Base-by-base conservation (phyloP, 305 asterid species). In the Rubia peregrina region DNA sequence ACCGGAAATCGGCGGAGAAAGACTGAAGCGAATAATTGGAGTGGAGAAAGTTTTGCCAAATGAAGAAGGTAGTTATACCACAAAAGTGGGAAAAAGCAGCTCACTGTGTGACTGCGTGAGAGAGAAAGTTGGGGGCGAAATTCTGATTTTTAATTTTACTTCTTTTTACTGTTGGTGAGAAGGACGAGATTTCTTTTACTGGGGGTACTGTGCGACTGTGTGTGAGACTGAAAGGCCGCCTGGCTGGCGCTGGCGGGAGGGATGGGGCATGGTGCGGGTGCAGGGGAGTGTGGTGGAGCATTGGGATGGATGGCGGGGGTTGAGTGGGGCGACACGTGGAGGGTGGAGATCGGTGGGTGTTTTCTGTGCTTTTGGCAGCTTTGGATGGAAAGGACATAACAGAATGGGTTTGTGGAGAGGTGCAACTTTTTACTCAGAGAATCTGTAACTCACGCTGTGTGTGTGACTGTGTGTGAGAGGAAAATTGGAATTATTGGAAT, bases 41-140 rank as follows among this genome's bases (percentile, higher is more conserved):
- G 56, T 60, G 64, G 43, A 61, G 43, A 61, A 38, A 17, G 10
- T 65, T 74, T 74, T 74, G 68, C 74, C 65, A 68, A 68, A 68
- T 74, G 77, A 38, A 68, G 73, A 74, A 68, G 49, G 74, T 42
- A 61, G 60, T 56, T 30, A 62, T 55, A 69, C 7, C 26, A 71
- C 0, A 16, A 4, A 74, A 30, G 53, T 56, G 30, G 36, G 7
- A 57, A 57, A 57, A 57, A 19, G 36, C 36, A 57, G 36, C 16
- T 9, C 30, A 19, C 62, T 19, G 19, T 3, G n/a, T 6, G 19
- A 4, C 14, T n/a, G 22, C 13, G 17, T 51, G 57, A 16, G 57
- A 51, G 57, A 51, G 57, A 49, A 16, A 46, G 51, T 5, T n/a
- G 22, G 59, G 30, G 30, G 30, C 30, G 30, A 26, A 26, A 26